Percentiles rank a stretch among this genome's conserved stretches.
These are phyloP conservation scores for Poa pratensis DNA, from an alignment of 176 grass and related monocot genomes.

Conservation along the genomic window DNA sequence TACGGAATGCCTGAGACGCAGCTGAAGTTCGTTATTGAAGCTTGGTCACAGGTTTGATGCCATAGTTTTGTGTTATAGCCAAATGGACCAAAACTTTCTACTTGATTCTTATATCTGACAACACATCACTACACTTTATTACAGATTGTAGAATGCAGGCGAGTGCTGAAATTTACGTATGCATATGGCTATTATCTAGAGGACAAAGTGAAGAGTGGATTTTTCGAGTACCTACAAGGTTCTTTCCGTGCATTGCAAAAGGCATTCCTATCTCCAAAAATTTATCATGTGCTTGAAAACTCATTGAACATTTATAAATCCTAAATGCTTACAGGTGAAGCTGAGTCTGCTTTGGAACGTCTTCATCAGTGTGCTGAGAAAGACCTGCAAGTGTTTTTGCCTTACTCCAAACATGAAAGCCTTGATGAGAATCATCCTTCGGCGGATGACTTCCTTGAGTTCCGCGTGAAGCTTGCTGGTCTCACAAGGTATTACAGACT, in stretches of 20 bases:
- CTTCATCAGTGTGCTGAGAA: constrained; percentile 98
- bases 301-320: constrained; percentile 8
- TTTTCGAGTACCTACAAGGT: constrained; percentile 99
- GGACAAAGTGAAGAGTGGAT: constrained; percentile 73
- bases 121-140: constrained; percentile 12
- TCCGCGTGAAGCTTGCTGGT: constrained; percentile 75
- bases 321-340: constrained; percentile 65
- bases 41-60: constrained; percentile 81
- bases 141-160: constrained; percentile 95
- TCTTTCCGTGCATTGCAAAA: constrained; percentile 9
- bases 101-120: constrained; percentile 29
- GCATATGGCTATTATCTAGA: constrained; percentile 92
- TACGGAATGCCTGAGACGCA: constrained; percentile 86
- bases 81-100: constrained; percentile 12
- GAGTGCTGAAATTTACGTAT: constrained; percentile 94
- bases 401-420: constrained; percentile 21
- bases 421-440: constrained; percentile 35
- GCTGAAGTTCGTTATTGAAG: constrained; percentile 91
- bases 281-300: constrained; percentile 31
- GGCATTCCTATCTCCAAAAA: background rate
- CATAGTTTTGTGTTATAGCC: background rate
- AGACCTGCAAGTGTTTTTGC: constrained; percentile 65
- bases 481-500: constrained; percentile 69
- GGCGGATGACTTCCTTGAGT: constrained; percentile 54
- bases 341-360: constrained; percentile 92